These are phyloP conservation scores for Kickxella alabastrina DNA, from an alignment of 192 early-diverging fungal genomes.

Conservation along the genomic window DNA sequence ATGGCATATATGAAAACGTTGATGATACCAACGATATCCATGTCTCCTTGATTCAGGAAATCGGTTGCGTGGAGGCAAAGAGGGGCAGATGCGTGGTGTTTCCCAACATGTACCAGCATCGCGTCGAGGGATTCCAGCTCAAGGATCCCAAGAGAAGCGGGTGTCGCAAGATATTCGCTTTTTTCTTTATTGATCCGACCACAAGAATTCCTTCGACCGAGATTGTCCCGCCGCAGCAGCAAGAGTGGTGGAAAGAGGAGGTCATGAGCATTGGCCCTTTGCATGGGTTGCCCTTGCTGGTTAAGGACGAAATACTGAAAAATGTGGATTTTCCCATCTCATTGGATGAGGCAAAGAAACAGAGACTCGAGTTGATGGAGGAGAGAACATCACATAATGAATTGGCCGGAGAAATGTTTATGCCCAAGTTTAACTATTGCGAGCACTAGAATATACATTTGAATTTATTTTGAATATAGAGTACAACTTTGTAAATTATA, in stretches of 20 bases:
- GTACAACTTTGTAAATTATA: neutral
- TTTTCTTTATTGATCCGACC: constrained; percentile 69
- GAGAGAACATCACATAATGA: constrained; percentile 33
- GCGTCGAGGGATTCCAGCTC: constrained; percentile 59
- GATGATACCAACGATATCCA: constrained; percentile 8
- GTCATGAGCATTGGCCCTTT: constrained; percentile 2
- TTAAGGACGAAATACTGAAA: constrained; percentile 13
- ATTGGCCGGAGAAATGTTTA: neutral
- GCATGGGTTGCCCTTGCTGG: constrained; percentile 12
- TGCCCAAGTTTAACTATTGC: constrained; percentile 21
- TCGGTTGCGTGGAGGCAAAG: constrained; percentile 46
- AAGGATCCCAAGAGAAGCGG: constrained; percentile 59
- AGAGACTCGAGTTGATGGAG: constrained; percentile 48
- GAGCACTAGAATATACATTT: too few species aligned
- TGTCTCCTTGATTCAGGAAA: too few species aligned
- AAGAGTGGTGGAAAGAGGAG: constrained; percentile 37
- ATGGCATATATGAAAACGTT: constrained; percentile 26
- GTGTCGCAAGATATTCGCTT: constrained; percentile 62
- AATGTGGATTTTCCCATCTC: constrained; percentile 36
- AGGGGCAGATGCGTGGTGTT: constrained; percentile 65
- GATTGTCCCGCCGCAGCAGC: constrained; percentile 64
- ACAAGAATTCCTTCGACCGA: constrained; percentile 53
- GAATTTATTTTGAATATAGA: neutral
- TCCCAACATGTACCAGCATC: constrained; percentile 71
- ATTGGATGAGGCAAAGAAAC: constrained; percentile 40